Conservation (phyloP, 2,329 filamentous ascomycete genomes). For the Diaporthe citrichinensis region DNA sequence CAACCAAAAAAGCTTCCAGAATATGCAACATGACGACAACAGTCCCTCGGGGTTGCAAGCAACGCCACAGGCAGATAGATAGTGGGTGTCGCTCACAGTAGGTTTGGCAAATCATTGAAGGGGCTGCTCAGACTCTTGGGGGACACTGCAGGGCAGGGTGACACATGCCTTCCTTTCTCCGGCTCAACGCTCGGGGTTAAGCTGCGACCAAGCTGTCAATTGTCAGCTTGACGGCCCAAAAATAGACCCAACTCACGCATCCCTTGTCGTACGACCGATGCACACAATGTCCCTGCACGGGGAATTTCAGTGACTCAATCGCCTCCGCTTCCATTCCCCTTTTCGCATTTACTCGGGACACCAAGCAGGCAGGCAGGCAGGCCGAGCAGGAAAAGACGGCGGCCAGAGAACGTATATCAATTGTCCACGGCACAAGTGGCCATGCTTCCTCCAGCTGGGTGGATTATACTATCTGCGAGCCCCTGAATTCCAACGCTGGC, state of each 20-base stretch:
- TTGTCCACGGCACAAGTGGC: not conserved
- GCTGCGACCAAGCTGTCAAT: conserved; percentile 1
- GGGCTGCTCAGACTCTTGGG: not conserved
- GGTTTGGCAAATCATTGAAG: conserved; percentile 1
- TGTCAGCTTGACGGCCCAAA: conserved; percentile 20
- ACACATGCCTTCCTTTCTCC: not conserved
- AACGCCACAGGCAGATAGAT: not conserved
- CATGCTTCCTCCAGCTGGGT: not conserved
- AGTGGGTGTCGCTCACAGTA: conserved; percentile 3
- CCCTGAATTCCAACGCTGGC: not conserved
- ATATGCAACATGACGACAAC: conserved; percentile 38
- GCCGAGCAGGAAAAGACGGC: no score
- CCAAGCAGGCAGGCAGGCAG: not conserved
- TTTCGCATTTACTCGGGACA: not conserved
- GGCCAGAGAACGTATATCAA: not conserved
- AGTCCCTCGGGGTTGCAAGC: conserved; percentile 15
- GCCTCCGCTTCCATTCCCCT: not conserved
- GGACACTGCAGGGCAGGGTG: not conserved
- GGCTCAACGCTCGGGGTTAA: conserved; percentile 24
- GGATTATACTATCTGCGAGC: not conserved
- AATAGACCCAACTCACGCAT: conserved; percentile 8
- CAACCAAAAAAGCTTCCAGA: conserved; percentile 13
- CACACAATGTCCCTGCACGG: not conserved
- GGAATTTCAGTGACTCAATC: not conserved
- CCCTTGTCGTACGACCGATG: conserved; percentile 17